Base-by-base conservation (phyloP, 768 basidiomycete genomes). In the Brasilioporus rufonigricans region DNA sequence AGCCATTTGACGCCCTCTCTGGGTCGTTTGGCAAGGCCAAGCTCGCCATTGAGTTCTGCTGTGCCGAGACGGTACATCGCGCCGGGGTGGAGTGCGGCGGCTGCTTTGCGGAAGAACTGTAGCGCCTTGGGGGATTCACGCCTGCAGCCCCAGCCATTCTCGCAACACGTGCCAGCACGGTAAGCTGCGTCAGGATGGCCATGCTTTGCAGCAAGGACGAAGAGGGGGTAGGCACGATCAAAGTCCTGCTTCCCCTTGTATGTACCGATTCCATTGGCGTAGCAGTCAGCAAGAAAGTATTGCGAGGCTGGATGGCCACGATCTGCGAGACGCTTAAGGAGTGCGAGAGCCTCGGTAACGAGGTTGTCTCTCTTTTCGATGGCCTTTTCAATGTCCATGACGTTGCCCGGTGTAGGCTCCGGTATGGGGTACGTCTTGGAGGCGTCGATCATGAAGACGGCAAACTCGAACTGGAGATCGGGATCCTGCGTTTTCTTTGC, bases 1-100 rank as follows among this genome's bases (percentile, higher is more conserved):
- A 99, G 82, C 94, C 95, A 98, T 75, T 97, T 97, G 62, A 98
- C 92, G 55, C 97, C 97, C 70, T 98, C 97, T 73, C 91, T 92
- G 7, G 94, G 91, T 44, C 87, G 85, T 70, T 87, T 90, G 24
- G 86, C 80, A 16, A 95, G 76, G 0, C 92, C 87, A 2, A 99
- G 81, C 71, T 97, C 93, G 58, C 96, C 96, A 61, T 98, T 98
- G 52, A 99, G 83, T 69, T 98, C 96, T 24, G 90, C 92, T 54
- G 94, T 91, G 7, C 96, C 97, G 24, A 99, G 84, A 16, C 97
- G 89, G 71, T 98, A 98, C 86, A 98, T 91, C 1, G 97, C 91
- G 16, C 93, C 93, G 0, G 94, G 93, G 61, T 98, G 95, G 13
- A 87, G 80, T 1, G 92, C 85, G 0, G 94, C 93, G 0, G 87